Evolutionary conservation across 345 rosid species (phyloP).

Genomic region (Boechera retrofracta): DNA sequence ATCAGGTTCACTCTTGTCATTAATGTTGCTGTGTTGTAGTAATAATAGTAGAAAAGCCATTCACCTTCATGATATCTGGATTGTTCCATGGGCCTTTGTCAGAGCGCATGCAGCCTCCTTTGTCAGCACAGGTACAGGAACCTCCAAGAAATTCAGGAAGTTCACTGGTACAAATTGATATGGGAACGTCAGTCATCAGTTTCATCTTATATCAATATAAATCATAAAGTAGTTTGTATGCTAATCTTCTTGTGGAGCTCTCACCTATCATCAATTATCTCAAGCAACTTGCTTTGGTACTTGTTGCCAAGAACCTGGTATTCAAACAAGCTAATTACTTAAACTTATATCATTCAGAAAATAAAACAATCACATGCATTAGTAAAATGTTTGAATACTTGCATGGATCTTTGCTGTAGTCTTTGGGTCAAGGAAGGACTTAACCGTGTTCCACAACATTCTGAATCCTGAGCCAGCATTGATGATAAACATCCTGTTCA

Average conservation of each 20-base stretch:
- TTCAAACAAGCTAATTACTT: constrained; percentile 18
- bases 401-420: constrained; percentile 96
- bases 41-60: constrained; percentile 5
- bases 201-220: neutral
- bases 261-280: constrained; percentile 81
- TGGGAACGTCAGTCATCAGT: constrained; percentile 18
- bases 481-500: constrained; percentile 97
- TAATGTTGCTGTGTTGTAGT: neutral
- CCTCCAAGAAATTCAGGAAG: constrained; percentile 94
- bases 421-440: constrained; percentile 97
- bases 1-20: constrained; percentile 4
- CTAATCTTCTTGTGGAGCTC: neutral
- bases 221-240: neutral
- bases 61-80: constrained; percentile 74
- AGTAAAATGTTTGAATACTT: constrained; percentile 40
- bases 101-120: constrained; percentile 89
- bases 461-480: constrained; percentile 99
- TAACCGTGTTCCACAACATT: constrained; percentile 94
- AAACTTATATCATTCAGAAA: constrained; percentile 25
- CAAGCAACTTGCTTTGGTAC: constrained; percentile 93
- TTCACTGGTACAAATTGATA: constrained; percentile 57
- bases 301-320: constrained; percentile 92
- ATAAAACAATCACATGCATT: constrained; percentile 1
- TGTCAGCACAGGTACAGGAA: constrained; percentile 80
- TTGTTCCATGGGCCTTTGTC: constrained; percentile 98